These are phyloP conservation scores for Lathyrus tuberosus DNA, from an alignment of 306 rosid genomes.

Conservation along the genomic window DNA sequence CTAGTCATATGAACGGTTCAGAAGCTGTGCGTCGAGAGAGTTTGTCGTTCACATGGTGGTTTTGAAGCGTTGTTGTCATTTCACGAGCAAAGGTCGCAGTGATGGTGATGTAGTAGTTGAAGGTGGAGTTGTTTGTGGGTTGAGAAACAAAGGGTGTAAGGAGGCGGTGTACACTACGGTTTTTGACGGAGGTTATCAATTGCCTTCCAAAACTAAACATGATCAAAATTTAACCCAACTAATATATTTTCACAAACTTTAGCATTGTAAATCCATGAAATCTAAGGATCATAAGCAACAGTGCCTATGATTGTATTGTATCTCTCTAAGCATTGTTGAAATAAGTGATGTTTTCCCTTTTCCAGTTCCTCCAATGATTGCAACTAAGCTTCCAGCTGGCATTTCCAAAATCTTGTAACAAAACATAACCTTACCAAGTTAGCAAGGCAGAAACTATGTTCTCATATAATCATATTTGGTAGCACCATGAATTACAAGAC, in stretches of 20 bases:
- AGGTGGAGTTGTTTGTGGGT: too few relatives aligned
- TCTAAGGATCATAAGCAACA: conserved; percentile 91
- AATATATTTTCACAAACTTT: conserved; percentile 87
- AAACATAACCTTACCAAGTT: conserved; percentile 1
- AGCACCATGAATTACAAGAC: conserved; percentile 7
- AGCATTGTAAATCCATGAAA: conserved; percentile 97
- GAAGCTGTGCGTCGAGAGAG: too few relatives aligned
- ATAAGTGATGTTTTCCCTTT: conserved; percentile 92
- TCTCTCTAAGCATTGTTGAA: conserved; percentile 84
- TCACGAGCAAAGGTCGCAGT: too few relatives aligned
- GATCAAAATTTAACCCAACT: conserved; percentile 74
- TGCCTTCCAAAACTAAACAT: conserved; percentile 66
- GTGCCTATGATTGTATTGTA: conserved; percentile 81
- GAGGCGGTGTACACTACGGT: too few relatives aligned
- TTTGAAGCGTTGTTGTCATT: too few relatives aligned
- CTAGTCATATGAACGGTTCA: too few relatives aligned
- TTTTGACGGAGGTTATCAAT: too few relatives aligned
- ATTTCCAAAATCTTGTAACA: not conserved
- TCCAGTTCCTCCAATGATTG: conserved; percentile 90
- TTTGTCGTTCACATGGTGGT: too few relatives aligned
- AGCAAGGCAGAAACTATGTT: not conserved
- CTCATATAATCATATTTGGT: not conserved
- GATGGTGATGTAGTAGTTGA: too few relatives aligned
- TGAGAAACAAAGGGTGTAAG: too few relatives aligned
- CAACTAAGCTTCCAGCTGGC: conserved; percentile 43